Percentiles rank a stretch among this genome's conserved stretches.
Evolutionary conservation across 257 asterid genomes (phyloP).

Genomic region (Plantago elongata): DNA sequence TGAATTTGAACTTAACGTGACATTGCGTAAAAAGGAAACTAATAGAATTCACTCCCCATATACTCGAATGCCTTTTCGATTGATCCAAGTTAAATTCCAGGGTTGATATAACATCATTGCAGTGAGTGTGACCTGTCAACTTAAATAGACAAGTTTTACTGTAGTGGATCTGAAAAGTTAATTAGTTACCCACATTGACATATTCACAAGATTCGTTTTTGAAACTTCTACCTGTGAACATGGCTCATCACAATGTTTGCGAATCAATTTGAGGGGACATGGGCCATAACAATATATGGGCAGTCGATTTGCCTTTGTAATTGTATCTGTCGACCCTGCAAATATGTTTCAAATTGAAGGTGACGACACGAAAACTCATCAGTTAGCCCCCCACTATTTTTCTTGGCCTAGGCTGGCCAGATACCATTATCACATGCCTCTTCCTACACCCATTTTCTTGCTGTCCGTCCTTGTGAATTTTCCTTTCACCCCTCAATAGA

Average conservation of each 20-base stretch:
- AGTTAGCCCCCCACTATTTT: conserved; percentile 13
- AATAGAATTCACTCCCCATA: too few species aligned
- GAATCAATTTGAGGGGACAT: not conserved
- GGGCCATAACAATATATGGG: not conserved
- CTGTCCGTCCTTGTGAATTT: not conserved
- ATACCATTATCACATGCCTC: conserved; percentile 12
- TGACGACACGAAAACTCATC: not conserved
- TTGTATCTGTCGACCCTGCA: not conserved
- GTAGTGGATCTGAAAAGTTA: too few species aligned
- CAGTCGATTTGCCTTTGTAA: conserved; percentile 14
- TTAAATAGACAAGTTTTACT: too few species aligned
- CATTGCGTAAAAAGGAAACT: too few species aligned
- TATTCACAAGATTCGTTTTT: not conserved
- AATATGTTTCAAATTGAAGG: not conserved
- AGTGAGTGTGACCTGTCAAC: too few species aligned
- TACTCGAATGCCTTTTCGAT: too few species aligned
- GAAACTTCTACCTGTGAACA: too few species aligned
- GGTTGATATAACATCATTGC: too few species aligned
- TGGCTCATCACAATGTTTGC: not conserved
- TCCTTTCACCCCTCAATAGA: not conserved
- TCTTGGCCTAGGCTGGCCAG: not conserved
- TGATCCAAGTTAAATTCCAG: too few species aligned
- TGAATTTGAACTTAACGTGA: too few species aligned
- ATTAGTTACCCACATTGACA: not conserved
- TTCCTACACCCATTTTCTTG: conserved; percentile 2